These are phyloP conservation scores for Neofusicoccum kwambonambiense DNA, from an alignment of 2,329 filamentous ascomycete species.

Conservation along the genomic window DNA sequence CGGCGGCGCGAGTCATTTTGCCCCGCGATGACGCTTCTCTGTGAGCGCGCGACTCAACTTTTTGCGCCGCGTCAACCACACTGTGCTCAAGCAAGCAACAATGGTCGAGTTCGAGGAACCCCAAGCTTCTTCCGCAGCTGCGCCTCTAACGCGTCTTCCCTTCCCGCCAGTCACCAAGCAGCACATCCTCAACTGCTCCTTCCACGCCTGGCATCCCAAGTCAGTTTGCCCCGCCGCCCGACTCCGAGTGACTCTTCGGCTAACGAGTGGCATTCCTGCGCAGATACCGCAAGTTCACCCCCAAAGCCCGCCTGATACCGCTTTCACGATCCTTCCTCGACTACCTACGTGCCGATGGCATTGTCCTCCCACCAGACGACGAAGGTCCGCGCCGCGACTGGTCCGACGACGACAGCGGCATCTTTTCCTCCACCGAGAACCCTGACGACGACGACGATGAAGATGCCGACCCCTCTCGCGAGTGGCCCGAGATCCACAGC, in stretches of 20 bases:
- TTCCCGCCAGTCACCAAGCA: conserved; percentile 83
- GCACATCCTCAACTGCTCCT: conserved; percentile 93
- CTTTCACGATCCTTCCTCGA: conserved; percentile 72
- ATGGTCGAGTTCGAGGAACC: not conserved
- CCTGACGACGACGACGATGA: conserved; percentile 55
- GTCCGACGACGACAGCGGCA: conserved; percentile 53
- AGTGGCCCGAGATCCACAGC: conserved; percentile 71
- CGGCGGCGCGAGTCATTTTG: conserved; percentile 10
- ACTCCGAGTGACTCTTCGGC: not conserved
- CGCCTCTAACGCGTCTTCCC: conserved; percentile 47
- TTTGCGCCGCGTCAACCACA: not conserved
- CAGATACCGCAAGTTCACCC: conserved; percentile 75
- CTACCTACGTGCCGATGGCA: conserved; percentile 90
- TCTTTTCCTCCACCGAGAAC: conserved; percentile 47
- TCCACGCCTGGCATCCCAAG: conserved; percentile 85
- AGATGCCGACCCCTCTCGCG: conserved; percentile 59
- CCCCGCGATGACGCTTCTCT: conserved; percentile 14
- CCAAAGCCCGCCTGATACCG: conserved; percentile 82
- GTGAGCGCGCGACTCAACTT: not conserved
- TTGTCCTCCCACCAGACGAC: conserved; percentile 75
- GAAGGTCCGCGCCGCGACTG: conserved; percentile 39
- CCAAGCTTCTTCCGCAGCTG: not conserved
- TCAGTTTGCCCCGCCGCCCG: conserved; percentile 34
- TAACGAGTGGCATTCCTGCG: not conserved
- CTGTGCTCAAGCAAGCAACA: not conserved